Percentiles rank a stretch among this genome's conserved stretches.
These are phyloP conservation scores for Clarireedia hainanense DNA, from an alignment of 2,329 filamentous ascomycete species.

Conservation along the genomic window DNA sequence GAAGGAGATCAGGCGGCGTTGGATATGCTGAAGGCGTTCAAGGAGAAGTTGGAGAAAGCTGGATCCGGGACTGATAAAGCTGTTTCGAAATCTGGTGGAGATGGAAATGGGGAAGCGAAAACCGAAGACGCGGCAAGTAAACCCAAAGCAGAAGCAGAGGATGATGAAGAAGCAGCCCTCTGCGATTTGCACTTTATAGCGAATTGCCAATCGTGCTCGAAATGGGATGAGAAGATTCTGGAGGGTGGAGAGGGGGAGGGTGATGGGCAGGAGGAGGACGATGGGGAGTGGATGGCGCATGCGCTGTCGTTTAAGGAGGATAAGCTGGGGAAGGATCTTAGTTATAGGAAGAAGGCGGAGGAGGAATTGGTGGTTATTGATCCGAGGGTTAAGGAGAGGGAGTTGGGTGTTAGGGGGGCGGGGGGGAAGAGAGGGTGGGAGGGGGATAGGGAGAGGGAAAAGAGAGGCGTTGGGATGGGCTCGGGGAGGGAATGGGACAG, in stretches of 20 bases:
- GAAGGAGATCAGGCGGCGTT: conserved; percentile 56
- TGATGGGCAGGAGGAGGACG: conserved; percentile 46
- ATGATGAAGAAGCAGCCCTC: conserved; percentile 63
- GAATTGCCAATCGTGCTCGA: conserved; percentile 84
- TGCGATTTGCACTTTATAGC: conserved; percentile 96
- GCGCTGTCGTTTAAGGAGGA: conserved; percentile 81
- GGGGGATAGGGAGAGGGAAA: conserved; percentile 50
- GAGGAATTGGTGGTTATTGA: conserved; percentile 92
- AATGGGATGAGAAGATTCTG: conserved; percentile 55
- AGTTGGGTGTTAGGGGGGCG: conserved; percentile 58
- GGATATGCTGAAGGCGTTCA: conserved; percentile 71
- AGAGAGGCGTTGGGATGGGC: conserved; percentile 45
- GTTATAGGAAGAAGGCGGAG: conserved; percentile 83
- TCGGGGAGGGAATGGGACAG: conserved; percentile 48
- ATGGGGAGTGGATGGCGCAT: conserved; percentile 78
- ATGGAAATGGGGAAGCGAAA: too few species aligned
- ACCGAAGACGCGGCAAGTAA: conserved; percentile 18
- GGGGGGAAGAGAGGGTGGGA: conserved; percentile 46
- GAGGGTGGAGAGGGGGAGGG: conserved; percentile 36
- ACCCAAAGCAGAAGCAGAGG: conserved; percentile 28
- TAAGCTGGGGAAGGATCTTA: conserved; percentile 80
- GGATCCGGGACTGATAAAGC: conserved; percentile 36
- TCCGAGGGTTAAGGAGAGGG: conserved; percentile 72
- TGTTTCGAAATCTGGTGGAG: conserved; percentile 12
- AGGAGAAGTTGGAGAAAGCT: conserved; percentile 59